Conservation (phyloP, 169 alveolate genomes). For the Amoebophrya sp. region DNA sequence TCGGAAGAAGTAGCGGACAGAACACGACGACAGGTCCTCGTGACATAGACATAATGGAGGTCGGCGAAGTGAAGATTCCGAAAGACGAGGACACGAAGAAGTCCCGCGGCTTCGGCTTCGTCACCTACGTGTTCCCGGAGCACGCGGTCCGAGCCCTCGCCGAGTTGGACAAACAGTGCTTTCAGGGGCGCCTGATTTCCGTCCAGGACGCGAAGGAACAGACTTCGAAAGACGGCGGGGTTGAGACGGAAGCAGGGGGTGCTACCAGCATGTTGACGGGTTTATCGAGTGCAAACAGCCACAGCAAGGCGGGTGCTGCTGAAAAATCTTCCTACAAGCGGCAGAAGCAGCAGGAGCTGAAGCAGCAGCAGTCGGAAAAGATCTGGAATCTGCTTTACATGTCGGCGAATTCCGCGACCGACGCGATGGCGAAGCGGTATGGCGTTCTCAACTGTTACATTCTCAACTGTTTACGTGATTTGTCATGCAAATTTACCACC, state of each 20-base stretch:
- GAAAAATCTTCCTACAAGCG: conserved; percentile 54
- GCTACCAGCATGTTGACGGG: too few relatives aligned
- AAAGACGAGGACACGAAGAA: conserved; percentile 37
- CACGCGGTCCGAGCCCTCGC: conserved; percentile 58
- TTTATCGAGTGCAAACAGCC: neutral
- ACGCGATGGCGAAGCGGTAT: conserved; percentile 71
- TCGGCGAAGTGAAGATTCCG: conserved; percentile 33
- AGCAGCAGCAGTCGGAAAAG: conserved; percentile 60
- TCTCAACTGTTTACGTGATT: too few relatives aligned
- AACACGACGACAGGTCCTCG: too few relatives aligned
- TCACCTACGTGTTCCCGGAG: conserved; percentile 62
- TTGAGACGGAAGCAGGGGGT: neutral
- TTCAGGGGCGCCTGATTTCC: conserved; percentile 36
- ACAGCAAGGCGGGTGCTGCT: neutral
- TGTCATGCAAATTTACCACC: too few relatives aligned
- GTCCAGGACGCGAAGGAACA: conserved; percentile 18
- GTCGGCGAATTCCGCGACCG: conserved; percentile 83
- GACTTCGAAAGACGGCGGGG: neutral
- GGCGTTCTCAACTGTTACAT: too few relatives aligned
- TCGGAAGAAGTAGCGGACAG: too few relatives aligned
- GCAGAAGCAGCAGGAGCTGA: conserved; percentile 63
- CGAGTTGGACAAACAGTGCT: conserved; percentile 32
- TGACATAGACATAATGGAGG: too few relatives aligned
- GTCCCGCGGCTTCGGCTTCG: conserved; percentile 63
- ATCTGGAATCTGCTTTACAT: conserved; percentile 92